These are phyloP conservation scores for Sanghuangporus weigelae DNA, from an alignment of 1,284 basidiomycete genomes.

Conservation along the genomic window DNA sequence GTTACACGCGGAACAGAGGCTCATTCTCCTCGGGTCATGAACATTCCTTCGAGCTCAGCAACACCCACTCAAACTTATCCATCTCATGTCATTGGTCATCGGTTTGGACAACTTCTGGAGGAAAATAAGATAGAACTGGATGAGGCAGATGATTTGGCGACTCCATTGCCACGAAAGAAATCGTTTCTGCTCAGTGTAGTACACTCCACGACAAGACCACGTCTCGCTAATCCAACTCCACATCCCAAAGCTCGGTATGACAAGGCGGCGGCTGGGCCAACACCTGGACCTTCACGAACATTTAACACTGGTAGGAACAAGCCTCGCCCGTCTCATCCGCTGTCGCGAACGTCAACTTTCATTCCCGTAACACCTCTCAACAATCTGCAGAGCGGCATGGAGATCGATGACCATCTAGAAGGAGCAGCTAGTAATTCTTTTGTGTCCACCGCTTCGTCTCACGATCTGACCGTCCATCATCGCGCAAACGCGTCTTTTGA, in stretches of 20 bases:
- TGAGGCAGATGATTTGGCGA: conserved; percentile 36
- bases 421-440: conserved; percentile 42
- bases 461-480: conserved; percentile 75
- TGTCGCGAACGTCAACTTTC: conserved; percentile 43
- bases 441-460: conserved; percentile 75
- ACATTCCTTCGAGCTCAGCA: conserved; percentile 30
- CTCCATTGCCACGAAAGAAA: conserved; percentile 61
- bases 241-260: conserved; percentile 43
- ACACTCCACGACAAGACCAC: conserved; percentile 70
- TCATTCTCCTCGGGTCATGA: conserved; percentile 32
- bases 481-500: conserved; percentile 83
- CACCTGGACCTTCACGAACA: conserved; percentile 42
- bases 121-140: conserved; percentile 23
- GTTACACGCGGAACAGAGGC: conserved; percentile 18
- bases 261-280: conserved; percentile 46
- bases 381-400: conserved; percentile 11
- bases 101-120: conserved; percentile 14
- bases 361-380: conserved; percentile 26
- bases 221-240: conserved; percentile 59
- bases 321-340: conserved; percentile 51
- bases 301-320: conserved; percentile 24
- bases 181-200: conserved; percentile 76
- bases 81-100: conserved; percentile 44
- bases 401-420: conserved; percentile 17
- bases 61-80: conserved; percentile 62